phyloP scores from a whole-genome alignment of 805 yeast genomes.

The Candida sithepensis region DNA sequence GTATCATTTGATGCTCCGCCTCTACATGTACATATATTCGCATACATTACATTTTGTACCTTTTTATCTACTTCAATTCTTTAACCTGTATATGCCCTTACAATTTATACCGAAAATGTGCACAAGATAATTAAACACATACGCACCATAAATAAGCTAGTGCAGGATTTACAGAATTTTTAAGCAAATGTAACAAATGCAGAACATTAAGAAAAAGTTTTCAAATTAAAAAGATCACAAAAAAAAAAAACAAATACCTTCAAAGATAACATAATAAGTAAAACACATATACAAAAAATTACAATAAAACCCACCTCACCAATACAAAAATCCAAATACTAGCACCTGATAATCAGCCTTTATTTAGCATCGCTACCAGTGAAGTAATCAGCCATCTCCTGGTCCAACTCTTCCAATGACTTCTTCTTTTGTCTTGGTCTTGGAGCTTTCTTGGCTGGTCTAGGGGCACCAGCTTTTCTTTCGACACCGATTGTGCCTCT shows the following conservation, averaged over 20 bases:
- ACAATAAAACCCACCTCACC: background rate
- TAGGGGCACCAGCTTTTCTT: conserved; percentile 54
- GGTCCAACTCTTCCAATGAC: conserved; percentile 91
- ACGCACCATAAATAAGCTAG: too few species aligned
- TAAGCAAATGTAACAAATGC: too few species aligned
- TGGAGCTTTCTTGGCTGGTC: conserved; percentile 12
- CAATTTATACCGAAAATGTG: too few species aligned
- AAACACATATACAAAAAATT: too few species aligned
- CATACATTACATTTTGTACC: background rate
- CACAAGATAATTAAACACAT: too few species aligned
- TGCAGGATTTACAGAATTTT: too few species aligned
- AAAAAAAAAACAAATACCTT: background rate
- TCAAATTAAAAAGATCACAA: background rate
- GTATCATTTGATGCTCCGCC: too few species aligned
- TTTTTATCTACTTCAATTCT: too few species aligned
- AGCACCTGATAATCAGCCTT: background rate
- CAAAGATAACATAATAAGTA: too few species aligned
- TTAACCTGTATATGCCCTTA: too few species aligned
- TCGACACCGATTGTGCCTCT: conserved; percentile 8
- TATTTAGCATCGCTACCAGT: conserved; percentile 41
- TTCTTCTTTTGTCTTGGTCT: conserved; percentile 49
- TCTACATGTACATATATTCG: background rate
- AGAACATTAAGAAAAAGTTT: too few species aligned
- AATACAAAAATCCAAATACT: background rate
- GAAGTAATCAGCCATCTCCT: conserved; percentile 96